Conservation (phyloP, 495 filamentous ascomycete genomes). For the Annulohypoxylon nitens region DNA sequence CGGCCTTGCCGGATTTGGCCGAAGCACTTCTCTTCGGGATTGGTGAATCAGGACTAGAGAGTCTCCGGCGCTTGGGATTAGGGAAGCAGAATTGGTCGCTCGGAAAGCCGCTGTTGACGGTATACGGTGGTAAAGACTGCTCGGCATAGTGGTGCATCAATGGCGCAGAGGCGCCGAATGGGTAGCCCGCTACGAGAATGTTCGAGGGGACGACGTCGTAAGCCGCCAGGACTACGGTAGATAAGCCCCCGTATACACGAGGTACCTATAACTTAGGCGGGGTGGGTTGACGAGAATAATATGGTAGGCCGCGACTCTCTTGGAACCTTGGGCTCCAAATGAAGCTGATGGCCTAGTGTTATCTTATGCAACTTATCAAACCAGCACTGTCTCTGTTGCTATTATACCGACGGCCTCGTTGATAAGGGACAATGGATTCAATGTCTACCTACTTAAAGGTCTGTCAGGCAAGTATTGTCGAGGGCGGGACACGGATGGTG, state of each 20-base stretch:
- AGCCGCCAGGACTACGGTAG: constrained; percentile 51
- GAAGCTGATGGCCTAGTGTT: constrained; percentile 3
- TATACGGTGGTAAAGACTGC: constrained; percentile 52
- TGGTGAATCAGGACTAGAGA: constrained; percentile 15
- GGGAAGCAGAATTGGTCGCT: constrained; percentile 44
- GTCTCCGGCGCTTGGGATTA: constrained; percentile 48
- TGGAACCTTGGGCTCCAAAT: background rate
- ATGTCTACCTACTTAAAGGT: constrained; percentile 11
- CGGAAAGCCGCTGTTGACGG: constrained; percentile 49
- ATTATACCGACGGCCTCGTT: constrained; percentile 11
- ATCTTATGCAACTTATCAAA: constrained; percentile 24
- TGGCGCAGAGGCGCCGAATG: constrained; percentile 49
- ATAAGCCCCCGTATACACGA: constrained; percentile 36
- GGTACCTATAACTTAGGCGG: constrained; percentile 5
- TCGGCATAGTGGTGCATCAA: constrained; percentile 50
- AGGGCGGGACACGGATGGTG: constrained; percentile 29
- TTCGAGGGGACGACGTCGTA: constrained; percentile 47
- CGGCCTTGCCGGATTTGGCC: constrained; percentile 45
- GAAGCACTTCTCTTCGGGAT: constrained; percentile 27
- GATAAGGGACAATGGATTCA: background rate
- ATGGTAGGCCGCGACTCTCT: constrained; percentile 4
- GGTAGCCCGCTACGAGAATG: constrained; percentile 53
- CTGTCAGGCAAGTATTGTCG: constrained; percentile 23
- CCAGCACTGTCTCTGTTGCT: constrained; percentile 1
- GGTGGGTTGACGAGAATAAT: background rate